A percentile compares a stretch with the other conserved stretches of the same genome.
phyloP scores from a whole-genome alignment of 2,329 filamentous ascomycete genomes.

The Stemphylium lycopersici region DNA sequence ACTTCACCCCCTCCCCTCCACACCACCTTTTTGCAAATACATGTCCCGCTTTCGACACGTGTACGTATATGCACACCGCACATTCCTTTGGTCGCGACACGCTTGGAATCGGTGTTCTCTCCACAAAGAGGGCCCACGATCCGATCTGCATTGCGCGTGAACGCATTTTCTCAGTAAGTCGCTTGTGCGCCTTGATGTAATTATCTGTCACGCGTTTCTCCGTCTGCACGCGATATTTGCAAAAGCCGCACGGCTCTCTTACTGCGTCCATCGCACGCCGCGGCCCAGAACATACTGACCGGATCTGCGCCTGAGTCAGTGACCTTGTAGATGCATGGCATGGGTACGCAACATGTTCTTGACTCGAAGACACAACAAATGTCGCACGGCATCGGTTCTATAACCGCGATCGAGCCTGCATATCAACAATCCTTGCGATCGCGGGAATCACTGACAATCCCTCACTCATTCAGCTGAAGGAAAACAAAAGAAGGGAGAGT shows the following conservation, averaged over 20 bases:
- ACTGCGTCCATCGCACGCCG: not conserved
- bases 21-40: not conserved
- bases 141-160: not conserved
- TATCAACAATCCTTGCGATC: not conserved
- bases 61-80: conserved; percentile 30
- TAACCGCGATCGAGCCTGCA: conserved; percentile 1
- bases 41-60: conserved; percentile 32
- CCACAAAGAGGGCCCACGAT: not conserved
- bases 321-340: conserved; percentile 4
- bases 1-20: not conserved
- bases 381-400: conserved; percentile 10
- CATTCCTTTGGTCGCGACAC: conserved; percentile 12
- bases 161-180: not conserved
- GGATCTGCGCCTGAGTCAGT: conserved; percentile 8
- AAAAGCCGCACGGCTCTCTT: conserved; percentile 2
- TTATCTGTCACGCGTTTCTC: conserved; percentile 3
- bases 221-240: conserved; percentile 11
- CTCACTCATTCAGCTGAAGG: not conserved
- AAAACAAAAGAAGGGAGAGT: not conserved
- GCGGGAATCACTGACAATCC: not conserved
- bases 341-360: not conserved
- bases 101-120: not conserved
- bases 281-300: not conserved
- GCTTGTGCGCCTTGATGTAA: not conserved
- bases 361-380: conserved; percentile 1